Percentiles rank a stretch among this genome's conserved stretches.
phyloP scores from a whole-genome alignment of 768 basidiomycete species.

The Tylopilus sp. region DNA sequence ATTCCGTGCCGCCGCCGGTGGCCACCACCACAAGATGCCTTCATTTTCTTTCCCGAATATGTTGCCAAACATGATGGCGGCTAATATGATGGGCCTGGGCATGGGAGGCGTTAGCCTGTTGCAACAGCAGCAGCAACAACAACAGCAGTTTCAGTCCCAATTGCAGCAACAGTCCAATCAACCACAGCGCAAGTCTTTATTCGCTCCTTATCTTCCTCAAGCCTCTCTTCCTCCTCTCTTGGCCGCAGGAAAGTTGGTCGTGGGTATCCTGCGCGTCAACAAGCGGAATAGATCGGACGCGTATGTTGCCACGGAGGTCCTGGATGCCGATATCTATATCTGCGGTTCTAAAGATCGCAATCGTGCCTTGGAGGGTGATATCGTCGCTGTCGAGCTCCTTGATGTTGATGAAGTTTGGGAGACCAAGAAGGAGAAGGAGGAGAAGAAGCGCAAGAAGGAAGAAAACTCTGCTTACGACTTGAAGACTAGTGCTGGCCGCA shows the following conservation, averaged over 20 bases:
- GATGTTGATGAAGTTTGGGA: slow-evolving; percentile 98
- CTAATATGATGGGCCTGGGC: slow-evolving; percentile 91
- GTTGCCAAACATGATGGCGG: slow-evolving; percentile 96
- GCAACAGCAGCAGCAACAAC: slow-evolving; percentile 82
- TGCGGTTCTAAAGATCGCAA: slow-evolving; percentile 99
- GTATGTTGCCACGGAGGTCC: slow-evolving; percentile 95
- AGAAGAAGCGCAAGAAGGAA: slow-evolving; percentile 99
- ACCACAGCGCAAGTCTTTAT: slow-evolving; percentile 96
- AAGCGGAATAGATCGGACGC: slow-evolving; percentile 98
- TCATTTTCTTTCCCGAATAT: slow-evolving; percentile 98
- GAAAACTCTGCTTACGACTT: slow-evolving; percentile 95
- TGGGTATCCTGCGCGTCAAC: slow-evolving; percentile 95
- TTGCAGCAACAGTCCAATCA: slow-evolving; percentile 89
- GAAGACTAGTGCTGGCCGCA: slow-evolving; percentile 68
- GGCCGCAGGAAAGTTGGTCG: slow-evolving; percentile 95
- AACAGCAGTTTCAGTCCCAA: slow-evolving; percentile 85
- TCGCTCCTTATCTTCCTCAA: slow-evolving; percentile 97
- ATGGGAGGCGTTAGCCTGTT: slow-evolving; percentile 79
- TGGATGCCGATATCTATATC: slow-evolving; percentile 99
- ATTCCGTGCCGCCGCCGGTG: slow-evolving; percentile 92
- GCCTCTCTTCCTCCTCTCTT: slow-evolving; percentile 95
- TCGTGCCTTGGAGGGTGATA: slow-evolving; percentile 96
- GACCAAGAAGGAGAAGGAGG: slow-evolving; percentile 99
- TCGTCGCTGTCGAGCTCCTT: slow-evolving; percentile 94
- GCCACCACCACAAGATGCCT: slow-evolving; percentile 94